A percentile compares a stretch with the other conserved stretches of the same genome.
These are phyloP conservation scores for Phytomonas sp. DNA, from an alignment of 208 protist genomes.

Conservation along the genomic window DNA sequence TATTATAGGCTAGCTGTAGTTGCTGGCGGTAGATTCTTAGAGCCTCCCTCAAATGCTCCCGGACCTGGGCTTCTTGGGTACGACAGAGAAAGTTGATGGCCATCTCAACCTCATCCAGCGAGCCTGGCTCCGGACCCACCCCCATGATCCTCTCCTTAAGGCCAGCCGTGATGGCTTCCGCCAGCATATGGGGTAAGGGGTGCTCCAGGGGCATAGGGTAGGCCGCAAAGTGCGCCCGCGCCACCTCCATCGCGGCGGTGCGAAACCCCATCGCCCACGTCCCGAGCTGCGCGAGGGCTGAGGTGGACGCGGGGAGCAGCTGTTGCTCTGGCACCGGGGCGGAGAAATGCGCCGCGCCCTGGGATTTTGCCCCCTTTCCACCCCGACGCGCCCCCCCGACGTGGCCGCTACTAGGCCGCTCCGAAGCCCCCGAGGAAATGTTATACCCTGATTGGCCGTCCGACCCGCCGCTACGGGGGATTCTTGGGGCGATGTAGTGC, in stretches of 20 bases:
- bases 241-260: slow-evolving; percentile 18
- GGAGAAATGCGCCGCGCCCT: neutral
- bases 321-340: slow-evolving; percentile 13
- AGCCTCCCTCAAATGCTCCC: slow-evolving; percentile 38
- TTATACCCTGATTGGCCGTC: neutral
- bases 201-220: slow-evolving; percentile 35
- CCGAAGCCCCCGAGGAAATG: neutral
- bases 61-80: slow-evolving; percentile 30
- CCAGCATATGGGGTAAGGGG: slow-evolving; percentile 16
- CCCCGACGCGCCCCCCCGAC: neutral
- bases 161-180: neutral
- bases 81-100: slow-evolving; percentile 28
- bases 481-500: slow-evolving; percentile 23
- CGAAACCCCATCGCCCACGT: slow-evolving; percentile 30
- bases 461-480: neutral
- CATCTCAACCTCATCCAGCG: slow-evolving; percentile 24
- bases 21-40: slow-evolving; percentile 38
- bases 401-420: neutral
- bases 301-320: slow-evolving; percentile 27
- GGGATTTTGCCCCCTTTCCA: neutral
- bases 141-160: neutral
- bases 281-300: slow-evolving; percentile 29
- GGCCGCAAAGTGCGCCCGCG: slow-evolving; percentile 34
- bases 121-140: slow-evolving; percentile 32
- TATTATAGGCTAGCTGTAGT: slow-evolving; percentile 54